These are phyloP conservation scores for Lonicera japonica DNA, from an alignment of 129 eudicot genomes.

Conservation along the genomic window DNA sequence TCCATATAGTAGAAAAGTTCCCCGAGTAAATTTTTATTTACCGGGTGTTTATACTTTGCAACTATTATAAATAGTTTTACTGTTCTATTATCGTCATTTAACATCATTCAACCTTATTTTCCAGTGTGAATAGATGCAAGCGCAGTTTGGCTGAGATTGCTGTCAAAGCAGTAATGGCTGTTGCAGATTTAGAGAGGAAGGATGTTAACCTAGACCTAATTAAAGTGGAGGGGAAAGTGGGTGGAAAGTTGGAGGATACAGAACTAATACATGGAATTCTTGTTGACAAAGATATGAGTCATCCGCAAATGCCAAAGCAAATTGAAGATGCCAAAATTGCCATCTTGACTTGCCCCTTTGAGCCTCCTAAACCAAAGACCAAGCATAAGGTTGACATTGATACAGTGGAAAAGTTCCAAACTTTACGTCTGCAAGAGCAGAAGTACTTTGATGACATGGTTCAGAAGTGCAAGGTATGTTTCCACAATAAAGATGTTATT, in stretches of 20 bases:
- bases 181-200: slow-evolving; percentile 95
- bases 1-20: background rate
- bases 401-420: slow-evolving; percentile 89
- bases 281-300: slow-evolving; percentile 99
- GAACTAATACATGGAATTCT: slow-evolving; percentile 89
- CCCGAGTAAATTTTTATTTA: background rate
- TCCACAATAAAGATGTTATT: background rate
- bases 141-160: slow-evolving; percentile 97
- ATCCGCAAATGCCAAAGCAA: slow-evolving; percentile 99
- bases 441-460: slow-evolving; percentile 99
- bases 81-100: background rate
- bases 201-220: slow-evolving; percentile 92
- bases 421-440: slow-evolving; percentile 83
- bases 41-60: background rate
- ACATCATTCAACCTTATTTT: background rate
- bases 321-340: slow-evolving; percentile 91
- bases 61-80: background rate
- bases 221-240: slow-evolving; percentile 97
- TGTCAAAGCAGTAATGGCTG: slow-evolving; percentile 91
- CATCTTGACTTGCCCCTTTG: slow-evolving; percentile 95
- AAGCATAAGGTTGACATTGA: slow-evolving; percentile 99
- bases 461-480: slow-evolving; percentile 83
- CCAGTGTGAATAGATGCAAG: slow-evolving; percentile 95
- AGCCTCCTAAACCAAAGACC: slow-evolving; percentile 99
- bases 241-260: slow-evolving; percentile 96